A percentile compares a stretch with the other conserved stretches of the same genome.
Evolutionary conservation across 169 alveolate genomes (phyloP).

Genomic region (Babesia bovis): DNA sequence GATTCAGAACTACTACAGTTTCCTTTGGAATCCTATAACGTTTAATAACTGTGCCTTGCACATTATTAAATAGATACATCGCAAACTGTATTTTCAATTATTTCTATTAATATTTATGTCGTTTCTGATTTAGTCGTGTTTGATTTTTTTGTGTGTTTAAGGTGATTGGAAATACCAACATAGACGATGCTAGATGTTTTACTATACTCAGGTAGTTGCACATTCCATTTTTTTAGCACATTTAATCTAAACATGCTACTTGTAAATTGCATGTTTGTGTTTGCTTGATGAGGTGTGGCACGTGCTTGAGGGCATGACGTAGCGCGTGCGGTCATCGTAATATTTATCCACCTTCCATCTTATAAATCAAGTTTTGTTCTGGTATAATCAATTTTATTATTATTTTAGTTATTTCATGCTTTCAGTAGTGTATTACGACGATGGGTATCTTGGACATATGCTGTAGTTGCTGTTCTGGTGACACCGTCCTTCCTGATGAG

Average conservation of each 20-base stretch:
- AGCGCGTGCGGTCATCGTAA: background rate
- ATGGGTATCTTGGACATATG: conserved; percentile 55
- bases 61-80: background rate
- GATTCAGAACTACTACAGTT: too few relatives aligned
- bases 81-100: background rate
- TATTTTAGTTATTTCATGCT: too few relatives aligned
- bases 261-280: background rate
- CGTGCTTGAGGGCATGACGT: conserved; percentile 1
- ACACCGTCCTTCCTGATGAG: conserved; percentile 14
- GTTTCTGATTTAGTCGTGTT: too few relatives aligned
- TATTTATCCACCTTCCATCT: background rate
- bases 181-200: too few relatives aligned
- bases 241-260: background rate
- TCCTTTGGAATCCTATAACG: too few relatives aligned
- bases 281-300: background rate
- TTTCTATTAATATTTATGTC: too few relatives aligned
- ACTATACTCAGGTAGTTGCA: too few relatives aligned
- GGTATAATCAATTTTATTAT: too few relatives aligned
- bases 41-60: background rate
- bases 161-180: too few relatives aligned
- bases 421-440: too few relatives aligned
- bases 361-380: background rate
- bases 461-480: conserved; percentile 49
- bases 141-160: too few relatives aligned
- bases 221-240: too few relatives aligned